Base-by-base conservation (phyloP, 2,329 filamentous ascomycete genomes). In the Emmonsia crescens region DNA sequence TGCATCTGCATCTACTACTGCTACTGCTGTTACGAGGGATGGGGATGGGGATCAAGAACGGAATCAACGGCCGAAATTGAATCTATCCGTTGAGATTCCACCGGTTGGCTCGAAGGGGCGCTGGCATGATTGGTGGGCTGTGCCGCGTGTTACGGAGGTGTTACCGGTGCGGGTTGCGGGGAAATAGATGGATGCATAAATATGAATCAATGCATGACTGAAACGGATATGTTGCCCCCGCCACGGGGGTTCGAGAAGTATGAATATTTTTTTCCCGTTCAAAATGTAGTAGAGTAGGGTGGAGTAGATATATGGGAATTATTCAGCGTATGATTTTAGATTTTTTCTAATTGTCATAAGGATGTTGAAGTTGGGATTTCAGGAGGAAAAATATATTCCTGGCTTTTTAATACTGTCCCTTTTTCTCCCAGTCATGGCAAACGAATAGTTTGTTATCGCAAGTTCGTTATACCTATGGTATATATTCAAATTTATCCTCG, bases 41-140 rank as follows among this genome's bases (percentile, higher is more conserved):
- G 62, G 52, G 21, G 59, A 56, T 24, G 56, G 19, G 10, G 31
- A 36, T 10, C 49, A 62, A n/a, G 59, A 55, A n/a, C 64, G 57
- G 10, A 14, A 29, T 24, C 24, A 57, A 57, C 52, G 42, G 55
- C 52, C 57, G 52, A 49, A 58, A 36, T 58, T 72, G 29, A 69
- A 69, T 40, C 61, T 77, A 38, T 66, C 65, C 14, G 75, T 77
- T 33, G 67, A 67, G 55, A 72, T 78, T 46, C 74, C 76, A 2
- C 72, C 73, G 44, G 64, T 70, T 31, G 76, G 75, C 2, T 72
- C 71, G 1, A 75, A 76, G 61, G 66, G 66, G n/a, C 73, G 74
- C 42, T 78, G 75, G 73, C 77, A 78, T 70, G 71, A 75, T 65
- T 76, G 74, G 72, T 79, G 77, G 77, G 69, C 69, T 49, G 77